Percentiles rank a stretch among this genome's conserved stretches.
phyloP scores from a whole-genome alignment of 495 filamentous ascomycete species.

The Niebla homalea region DNA sequence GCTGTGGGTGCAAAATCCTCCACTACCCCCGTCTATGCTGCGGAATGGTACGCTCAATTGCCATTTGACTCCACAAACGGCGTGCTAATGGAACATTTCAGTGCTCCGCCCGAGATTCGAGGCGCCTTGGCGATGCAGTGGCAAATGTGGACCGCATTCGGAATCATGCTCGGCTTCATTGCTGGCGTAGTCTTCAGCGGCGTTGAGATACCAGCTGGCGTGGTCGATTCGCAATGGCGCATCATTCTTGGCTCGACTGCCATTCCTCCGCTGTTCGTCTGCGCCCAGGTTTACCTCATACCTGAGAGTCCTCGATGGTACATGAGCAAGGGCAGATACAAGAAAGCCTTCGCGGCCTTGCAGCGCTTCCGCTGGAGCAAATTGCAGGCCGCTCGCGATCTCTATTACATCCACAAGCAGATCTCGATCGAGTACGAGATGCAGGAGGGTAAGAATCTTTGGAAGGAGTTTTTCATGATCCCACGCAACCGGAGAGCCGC shows the following conservation, averaged over 20 bases:
- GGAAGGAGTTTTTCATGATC: constrained; percentile 57
- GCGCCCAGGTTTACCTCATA: constrained; percentile 53
- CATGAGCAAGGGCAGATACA: constrained; percentile 52
- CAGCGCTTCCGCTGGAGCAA: constrained; percentile 52
- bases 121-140: constrained; percentile 64
- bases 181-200: not conserved
- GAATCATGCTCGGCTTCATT: constrained; percentile 14
- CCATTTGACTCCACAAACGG: not conserved
- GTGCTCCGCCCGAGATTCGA: constrained; percentile 53
- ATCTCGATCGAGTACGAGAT: constrained; percentile 52
- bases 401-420: constrained; percentile 67
- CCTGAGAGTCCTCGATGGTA: constrained; percentile 72
- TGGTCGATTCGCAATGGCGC: constrained; percentile 56
- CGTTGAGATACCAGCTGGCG: not conserved
- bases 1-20: constrained; percentile 71
- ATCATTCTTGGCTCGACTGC: constrained; percentile 71
- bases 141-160: too few species aligned
- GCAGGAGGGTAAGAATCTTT: constrained; percentile 44
- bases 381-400: constrained; percentile 65
- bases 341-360: constrained; percentile 53
- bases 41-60: constrained; percentile 31
- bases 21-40: constrained; percentile 67
- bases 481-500: constrained; percentile 65
- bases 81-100: not conserved
- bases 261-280: constrained; percentile 59